These are phyloP conservation scores for Ascochyta rabiei DNA, from an alignment of 2,329 filamentous ascomycete genomes.

Conservation along the genomic window DNA sequence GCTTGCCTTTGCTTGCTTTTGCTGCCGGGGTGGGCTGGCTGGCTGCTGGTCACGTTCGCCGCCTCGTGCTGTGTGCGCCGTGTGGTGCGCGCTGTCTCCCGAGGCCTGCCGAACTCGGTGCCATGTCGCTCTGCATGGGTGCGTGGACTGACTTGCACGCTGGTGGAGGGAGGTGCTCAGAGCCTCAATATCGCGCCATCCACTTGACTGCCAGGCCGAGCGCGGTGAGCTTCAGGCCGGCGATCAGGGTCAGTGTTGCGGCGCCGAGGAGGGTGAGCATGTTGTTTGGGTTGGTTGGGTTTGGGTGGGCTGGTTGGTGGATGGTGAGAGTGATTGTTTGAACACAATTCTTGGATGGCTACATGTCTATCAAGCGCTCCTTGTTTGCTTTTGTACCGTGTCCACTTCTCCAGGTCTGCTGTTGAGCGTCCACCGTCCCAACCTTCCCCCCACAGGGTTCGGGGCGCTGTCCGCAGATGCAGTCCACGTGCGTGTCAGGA, in stretches of 20 bases:
- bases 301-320: background rate
- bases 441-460: conserved; percentile 11
- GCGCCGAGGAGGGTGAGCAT: conserved; percentile 16
- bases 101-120: no score
- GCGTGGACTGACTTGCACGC: no score
- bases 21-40: no score
- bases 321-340: background rate
- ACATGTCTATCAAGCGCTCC: background rate
- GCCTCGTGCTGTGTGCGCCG: no score
- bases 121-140: no score
- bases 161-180: conserved; percentile 2
- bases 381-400: conserved; percentile 11
- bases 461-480: background rate
- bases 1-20: no score
- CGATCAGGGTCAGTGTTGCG: conserved; percentile 30
- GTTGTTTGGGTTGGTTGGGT: background rate
- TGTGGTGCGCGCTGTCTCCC: no score
- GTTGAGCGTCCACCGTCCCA: conserved; percentile 8
- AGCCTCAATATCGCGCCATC: conserved; percentile 34
- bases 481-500: conserved; percentile 7
- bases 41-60: no score
- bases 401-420: background rate
- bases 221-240: conserved; percentile 40
- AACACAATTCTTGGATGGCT: background rate
- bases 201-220: conserved; percentile 36